Evolutionary conservation across 768 basidiomycete genomes (phyloP), one percentile per base, ranked within the genome.

Genomic region (Suillus spraguei): DNA sequence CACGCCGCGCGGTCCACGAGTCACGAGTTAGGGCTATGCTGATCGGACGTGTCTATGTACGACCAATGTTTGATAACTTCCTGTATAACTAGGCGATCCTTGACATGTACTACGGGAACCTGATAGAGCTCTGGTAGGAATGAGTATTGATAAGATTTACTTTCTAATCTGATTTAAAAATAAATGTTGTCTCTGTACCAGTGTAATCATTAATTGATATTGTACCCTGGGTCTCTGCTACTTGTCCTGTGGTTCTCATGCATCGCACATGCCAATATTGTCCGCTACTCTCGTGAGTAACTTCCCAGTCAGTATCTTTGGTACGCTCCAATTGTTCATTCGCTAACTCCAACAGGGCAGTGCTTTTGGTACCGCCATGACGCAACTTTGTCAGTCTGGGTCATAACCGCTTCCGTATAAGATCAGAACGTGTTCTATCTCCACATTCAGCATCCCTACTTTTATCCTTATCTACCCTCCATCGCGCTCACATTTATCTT

Each of bases 401-500:
- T 33, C 52, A 53, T 53, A 53, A 53, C 8, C 17, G n/a, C 5
- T 11, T 32, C 20, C 11, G 20, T 35, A 53, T 53, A 53, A 53
- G 52, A 58, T 58, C 39, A 41, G 10, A 58, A 41, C 36, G 24
- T 58, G 36, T 58, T 32, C 24, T n/a, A 17, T 58, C 39, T 41
- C 39, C 56, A 39, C 36, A 38, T 17, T 24, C 17, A 33, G 28
- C 49, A 3, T 9, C 22, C 22, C 8, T 10, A 50, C 28, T 14
- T 17, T 56, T 17, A 56, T 24, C 38, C 38, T 56, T 56, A 56
- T 58, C 56, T 58, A 38, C 22, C 16, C 16, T 3, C 36, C 35
- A 54, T 13, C 33, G 3, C 53, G 13, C n/a, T 14, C 3, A 24
- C 36, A 16, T 9, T 10, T 38, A 50, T 50, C 28, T 38, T 38